Evolutionary conservation across 2,329 filamentous ascomycete species (phyloP), one percentile per base, ranked within the genome.

Genomic region (Emergomyces africanus): DNA sequence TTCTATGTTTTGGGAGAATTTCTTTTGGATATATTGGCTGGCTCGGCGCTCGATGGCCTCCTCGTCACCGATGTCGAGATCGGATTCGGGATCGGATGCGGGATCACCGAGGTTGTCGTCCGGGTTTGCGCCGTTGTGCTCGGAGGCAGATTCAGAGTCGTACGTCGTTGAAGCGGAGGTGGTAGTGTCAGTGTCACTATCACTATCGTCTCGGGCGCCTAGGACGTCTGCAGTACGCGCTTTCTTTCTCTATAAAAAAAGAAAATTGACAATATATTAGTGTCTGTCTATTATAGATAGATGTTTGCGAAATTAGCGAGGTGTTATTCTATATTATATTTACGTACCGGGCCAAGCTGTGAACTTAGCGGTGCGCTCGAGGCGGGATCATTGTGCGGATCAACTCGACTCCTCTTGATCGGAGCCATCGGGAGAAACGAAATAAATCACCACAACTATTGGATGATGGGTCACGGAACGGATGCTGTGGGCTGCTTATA

Each of bases 21-120:
- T 79, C 58, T 78, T 68, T 58, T 74, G 77, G 28, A 89, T 76
- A 33, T 81, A 80, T 68, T 88, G 84, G 10, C 84, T 88, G 33
- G 85, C 85, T 55, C 79, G 78, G 57, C 81, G 72, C 66, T 88
- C 85, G 64, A 73, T 62, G 53, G 71, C 70, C 20, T 71, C 69
- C 59, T 76, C 73, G 30, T 64, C 63, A 10, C 46, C 20, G 41
- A 64, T 54, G n/a, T 44, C 30, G 9, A 23, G 28, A 9, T 83
- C 81, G 41, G 78, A 74, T 59, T 85, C 30, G 12, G 51, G 54
- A 5, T 37, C 57, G 23, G 46, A 48, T 30, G 42, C 58, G 30
- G 74, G 67, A 15, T 70, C 66, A 12, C 66, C 59, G 51, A 64
- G 65, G 20, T 25, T 67, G 64, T 15, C 41, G 51, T 41, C 48